phyloP scores from a whole-genome alignment of 225 moss, liverwort and hornwort species.

The Ulota crispa region DNA sequence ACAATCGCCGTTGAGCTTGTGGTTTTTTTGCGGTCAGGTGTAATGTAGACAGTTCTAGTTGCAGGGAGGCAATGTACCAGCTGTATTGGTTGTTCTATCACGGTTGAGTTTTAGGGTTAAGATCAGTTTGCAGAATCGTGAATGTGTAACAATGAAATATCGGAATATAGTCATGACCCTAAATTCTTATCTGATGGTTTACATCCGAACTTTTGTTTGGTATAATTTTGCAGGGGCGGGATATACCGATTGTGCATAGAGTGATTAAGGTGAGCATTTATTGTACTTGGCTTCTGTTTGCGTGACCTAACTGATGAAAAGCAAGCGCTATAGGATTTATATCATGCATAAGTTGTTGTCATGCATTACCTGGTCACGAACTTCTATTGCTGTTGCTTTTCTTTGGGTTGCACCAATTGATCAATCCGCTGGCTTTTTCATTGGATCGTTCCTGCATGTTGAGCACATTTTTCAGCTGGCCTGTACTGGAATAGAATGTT shows the following conservation, averaged over 20 bases:
- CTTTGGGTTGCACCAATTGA: neutral
- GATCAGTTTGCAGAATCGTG: neutral
- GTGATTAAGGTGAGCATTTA: conserved; percentile 55
- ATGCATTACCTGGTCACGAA: neutral
- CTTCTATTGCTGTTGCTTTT: neutral
- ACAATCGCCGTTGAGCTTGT: neutral
- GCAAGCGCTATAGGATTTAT: neutral
- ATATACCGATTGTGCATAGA: conserved; percentile 67
- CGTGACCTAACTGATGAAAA: conserved; percentile 12
- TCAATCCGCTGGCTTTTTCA: neutral
- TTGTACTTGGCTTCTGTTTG: neutral
- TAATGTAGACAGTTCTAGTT: neutral
- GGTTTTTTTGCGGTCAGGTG: neutral
- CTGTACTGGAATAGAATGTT: neutral
- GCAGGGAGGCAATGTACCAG: neutral
- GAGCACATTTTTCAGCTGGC: neutral
- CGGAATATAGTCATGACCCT: neutral
- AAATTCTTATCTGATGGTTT: neutral
- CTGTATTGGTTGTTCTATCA: neutral
- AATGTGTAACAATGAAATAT: neutral
- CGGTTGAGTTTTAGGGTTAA: neutral
- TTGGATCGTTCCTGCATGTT: neutral
- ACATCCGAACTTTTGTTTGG: conserved; percentile 1
- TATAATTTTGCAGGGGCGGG: conserved; percentile 49
- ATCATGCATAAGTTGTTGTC: too few relatives aligned